A percentile compares a stretch with the other conserved stretches of the same genome.
These are phyloP conservation scores for Acanthamoeba lenticulata DNA, from an alignment of 208 protist species.

Conservation along the genomic window DNA sequence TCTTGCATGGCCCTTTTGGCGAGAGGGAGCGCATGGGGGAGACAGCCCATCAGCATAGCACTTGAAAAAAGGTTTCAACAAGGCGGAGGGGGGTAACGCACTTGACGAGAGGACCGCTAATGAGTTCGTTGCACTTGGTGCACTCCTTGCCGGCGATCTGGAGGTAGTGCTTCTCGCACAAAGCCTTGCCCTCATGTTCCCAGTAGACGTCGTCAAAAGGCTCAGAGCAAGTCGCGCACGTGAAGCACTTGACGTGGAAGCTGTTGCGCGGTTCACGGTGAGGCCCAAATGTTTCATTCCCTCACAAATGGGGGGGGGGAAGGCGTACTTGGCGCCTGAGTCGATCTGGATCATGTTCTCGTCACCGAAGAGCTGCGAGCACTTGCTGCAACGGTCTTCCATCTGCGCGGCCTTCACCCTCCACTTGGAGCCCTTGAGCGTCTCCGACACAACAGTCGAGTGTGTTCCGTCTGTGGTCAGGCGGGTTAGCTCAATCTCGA, in stretches of 20 bases:
- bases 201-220: slow-evolving; percentile 54
- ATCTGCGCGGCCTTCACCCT: not conserved
- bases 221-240: not conserved
- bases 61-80: no score
- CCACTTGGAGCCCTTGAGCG: not conserved
- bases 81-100: not conserved
- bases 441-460: slow-evolving; percentile 7
- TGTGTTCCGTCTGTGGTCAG: not conserved
- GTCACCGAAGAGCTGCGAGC: not conserved
- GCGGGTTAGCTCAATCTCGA: no score
- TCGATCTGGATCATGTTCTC: not conserved
- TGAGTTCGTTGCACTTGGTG: not conserved
- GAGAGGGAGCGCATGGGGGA: no score
- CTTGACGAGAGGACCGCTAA: slow-evolving; percentile 14
- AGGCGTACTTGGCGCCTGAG: not conserved
- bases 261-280: no score
- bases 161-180: slow-evolving; percentile 59
- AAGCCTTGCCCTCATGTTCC: slow-evolving; percentile 17
- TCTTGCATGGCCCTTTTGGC: slow-evolving; percentile 27
- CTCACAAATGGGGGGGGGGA: no score
- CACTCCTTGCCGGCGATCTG: slow-evolving; percentile 34
- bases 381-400: not conserved
- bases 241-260: slow-evolving; percentile 60
- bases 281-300: no score
- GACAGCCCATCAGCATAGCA: not conserved